Base-by-base conservation (phyloP, 176 grass and related monocot genomes). In the Pontederia crassipes region DNA sequence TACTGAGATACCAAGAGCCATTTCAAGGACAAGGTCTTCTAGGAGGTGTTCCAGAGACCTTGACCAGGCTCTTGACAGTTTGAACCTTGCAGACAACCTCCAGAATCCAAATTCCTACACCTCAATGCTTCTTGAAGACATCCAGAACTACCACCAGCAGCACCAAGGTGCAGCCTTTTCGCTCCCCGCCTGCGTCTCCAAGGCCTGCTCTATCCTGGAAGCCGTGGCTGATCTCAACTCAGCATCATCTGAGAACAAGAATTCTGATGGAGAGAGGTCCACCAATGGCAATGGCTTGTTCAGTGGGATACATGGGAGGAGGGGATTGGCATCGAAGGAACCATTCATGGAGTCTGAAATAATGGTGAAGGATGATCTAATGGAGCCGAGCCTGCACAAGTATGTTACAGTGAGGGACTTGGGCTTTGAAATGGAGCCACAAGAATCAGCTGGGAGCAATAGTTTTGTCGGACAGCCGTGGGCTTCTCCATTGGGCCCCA, bases 121-220 rank as follows among this genome's bases (percentile, higher is more conserved):
- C 5, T 87, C 87, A 8, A 63, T 85, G 59, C 75, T 98, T 46
- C 87, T 98, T 1, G 93, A 98, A 59, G 93, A 98, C 57, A 92
- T 98, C 73, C 79, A 92, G 52, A 90, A 82, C 63, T 91, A 91
- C 17, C 87, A 97, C 76, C 92, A 96, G 59, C 74, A 78, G 66
- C 82, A 72, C 62, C 68, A 77, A 35, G 59, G 52, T 67, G 61
- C 56, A 17, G 52, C 66, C 2, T 88, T 97, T 71, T 82, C 87
- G 27, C 78, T 97, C 67, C 93, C 93, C 2, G 93, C 81, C 28
- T 97, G 93, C 35, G 81, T 97, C 35, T 92, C 93, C 4, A 92
- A 97, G 79, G 87, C 93, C 64, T 91, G 83, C 64, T 97, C 93
- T n/a, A 97, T 97, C 48, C 84, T 97, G 2, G 87, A 97, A 72